Conservation (phyloP, 2,329 filamentous ascomycete species). For the Neopestalotiopsis clavispora region DNA sequence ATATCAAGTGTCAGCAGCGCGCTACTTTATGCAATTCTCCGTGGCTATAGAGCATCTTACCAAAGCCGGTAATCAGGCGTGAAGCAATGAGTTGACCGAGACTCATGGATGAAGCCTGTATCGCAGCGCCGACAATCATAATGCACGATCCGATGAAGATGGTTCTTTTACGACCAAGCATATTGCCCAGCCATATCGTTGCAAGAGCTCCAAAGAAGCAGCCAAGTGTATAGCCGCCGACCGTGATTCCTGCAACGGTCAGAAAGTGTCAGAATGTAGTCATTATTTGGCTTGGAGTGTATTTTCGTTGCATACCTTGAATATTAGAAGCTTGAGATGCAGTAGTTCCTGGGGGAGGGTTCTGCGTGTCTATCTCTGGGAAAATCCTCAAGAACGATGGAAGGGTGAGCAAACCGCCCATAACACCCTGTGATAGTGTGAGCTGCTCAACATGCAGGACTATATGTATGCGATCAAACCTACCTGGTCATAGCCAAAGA, state of each 20-base stretch:
- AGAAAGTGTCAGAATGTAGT: background rate
- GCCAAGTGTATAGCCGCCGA: slow-evolving; percentile 23
- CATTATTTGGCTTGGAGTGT: background rate
- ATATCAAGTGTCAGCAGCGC: background rate
- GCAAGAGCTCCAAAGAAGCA: slow-evolving; percentile 24
- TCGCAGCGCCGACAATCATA: slow-evolving; percentile 22
- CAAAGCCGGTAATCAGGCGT: slow-evolving; percentile 22
- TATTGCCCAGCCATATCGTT: slow-evolving; percentile 22
- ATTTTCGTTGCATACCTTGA: slow-evolving; percentile 12
- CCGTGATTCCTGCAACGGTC: slow-evolving; percentile 18
- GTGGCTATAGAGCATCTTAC: background rate
- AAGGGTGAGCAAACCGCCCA: slow-evolving; percentile 7
- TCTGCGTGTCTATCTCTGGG: slow-evolving; percentile 19
- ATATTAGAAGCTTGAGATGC: slow-evolving; percentile 20
- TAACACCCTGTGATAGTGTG: background rate
- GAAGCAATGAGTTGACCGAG: slow-evolving; percentile 22
- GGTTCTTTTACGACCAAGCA: slow-evolving; percentile 20
- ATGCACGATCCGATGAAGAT: slow-evolving; percentile 21
- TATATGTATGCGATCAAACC: background rate
- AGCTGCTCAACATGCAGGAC: background rate
- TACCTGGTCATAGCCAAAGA: slow-evolving; percentile 24
- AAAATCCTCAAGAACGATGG: slow-evolving; percentile 20
- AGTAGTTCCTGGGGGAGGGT: slow-evolving; percentile 20
- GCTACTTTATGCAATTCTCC: background rate
- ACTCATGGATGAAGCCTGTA: slow-evolving; percentile 20